Conservation (phyloP, 495 filamentous ascomycete genomes). For the Talaromyces trachyspermus region DNA sequence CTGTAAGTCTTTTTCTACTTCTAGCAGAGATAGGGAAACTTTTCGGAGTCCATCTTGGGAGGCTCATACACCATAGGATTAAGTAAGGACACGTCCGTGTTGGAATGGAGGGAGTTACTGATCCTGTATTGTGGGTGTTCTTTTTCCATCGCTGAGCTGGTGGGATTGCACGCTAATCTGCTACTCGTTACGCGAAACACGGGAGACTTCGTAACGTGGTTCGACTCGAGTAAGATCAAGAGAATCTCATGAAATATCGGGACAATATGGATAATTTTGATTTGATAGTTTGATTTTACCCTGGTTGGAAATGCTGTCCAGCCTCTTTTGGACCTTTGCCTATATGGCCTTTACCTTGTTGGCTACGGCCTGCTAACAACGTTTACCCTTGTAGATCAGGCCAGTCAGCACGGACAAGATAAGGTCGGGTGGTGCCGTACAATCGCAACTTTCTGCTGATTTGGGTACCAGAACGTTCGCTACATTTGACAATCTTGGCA, state of each 20-base stretch:
- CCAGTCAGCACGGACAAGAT: too few species aligned
- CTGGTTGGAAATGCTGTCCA: background rate
- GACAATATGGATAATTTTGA: slow-evolving; percentile 97
- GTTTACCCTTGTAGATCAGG: background rate
- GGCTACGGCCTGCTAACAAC: background rate
- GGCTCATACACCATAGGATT: slow-evolving; percentile 32
- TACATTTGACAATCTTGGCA: too few species aligned
- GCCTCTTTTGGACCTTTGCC: background rate
- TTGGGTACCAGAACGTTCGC: too few species aligned
- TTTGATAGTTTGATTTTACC: slow-evolving; percentile 46
- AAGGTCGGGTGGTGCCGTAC: too few species aligned
- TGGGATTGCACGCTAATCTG: too few species aligned
- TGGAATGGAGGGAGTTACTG: slow-evolving; percentile 82
- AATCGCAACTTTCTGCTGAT: too few species aligned
- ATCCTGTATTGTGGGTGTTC: slow-evolving; percentile 41
- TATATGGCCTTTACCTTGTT: background rate
- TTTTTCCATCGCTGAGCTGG: too few species aligned
- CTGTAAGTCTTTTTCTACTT: slow-evolving; percentile 7
- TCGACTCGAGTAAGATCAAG: slow-evolving; percentile 95
- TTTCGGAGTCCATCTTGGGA: too few species aligned
- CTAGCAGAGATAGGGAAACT: background rate
- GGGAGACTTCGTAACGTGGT: slow-evolving; percentile 98
- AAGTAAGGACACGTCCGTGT: slow-evolving; percentile 95
- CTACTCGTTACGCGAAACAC: slow-evolving; percentile 59
- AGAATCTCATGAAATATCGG: slow-evolving; percentile 83